These are phyloP conservation scores for Pharus latifolius DNA, from an alignment of 176 grass and related monocot species.

Conservation along the genomic window DNA sequence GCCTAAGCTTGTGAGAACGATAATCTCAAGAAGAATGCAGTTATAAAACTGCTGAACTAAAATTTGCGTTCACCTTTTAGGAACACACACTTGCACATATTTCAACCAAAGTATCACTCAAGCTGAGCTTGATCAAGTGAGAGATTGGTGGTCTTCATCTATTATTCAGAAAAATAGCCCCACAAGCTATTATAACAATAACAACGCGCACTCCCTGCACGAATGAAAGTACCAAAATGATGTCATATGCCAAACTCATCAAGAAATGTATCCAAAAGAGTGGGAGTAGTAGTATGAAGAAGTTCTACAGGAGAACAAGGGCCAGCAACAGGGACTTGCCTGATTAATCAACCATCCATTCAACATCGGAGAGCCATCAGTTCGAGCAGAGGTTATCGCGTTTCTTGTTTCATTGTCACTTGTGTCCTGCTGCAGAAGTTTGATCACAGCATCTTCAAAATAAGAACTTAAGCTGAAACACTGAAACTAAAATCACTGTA, in stretches of 20 bases:
- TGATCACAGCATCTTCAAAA: not conserved
- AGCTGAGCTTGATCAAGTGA: too few relatives aligned
- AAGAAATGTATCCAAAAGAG: too few relatives aligned
- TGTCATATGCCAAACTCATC: not conserved
- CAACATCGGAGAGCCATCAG: not conserved
- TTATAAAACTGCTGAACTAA: too few relatives aligned
- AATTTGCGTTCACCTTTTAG: too few relatives aligned
- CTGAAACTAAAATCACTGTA: not conserved
- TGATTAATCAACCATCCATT: slow-evolving; percentile 29
- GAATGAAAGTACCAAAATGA: too few relatives aligned
- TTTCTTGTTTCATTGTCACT: not conserved
- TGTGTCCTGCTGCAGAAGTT: not conserved
- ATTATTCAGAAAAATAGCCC: slow-evolving; percentile 28
- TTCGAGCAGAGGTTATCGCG: not conserved
- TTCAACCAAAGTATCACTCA: too few relatives aligned
- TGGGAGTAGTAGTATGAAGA: too few relatives aligned
- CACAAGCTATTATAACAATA: slow-evolving; percentile 32
- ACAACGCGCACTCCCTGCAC: slow-evolving; percentile 37
- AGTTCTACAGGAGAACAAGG: not conserved
- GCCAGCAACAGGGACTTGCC: not conserved
- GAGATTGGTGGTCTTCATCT: not conserved
- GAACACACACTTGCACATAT: too few relatives aligned
- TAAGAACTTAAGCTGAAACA: not conserved
- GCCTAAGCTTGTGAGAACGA: too few relatives aligned
- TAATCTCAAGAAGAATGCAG: too few relatives aligned